These are phyloP conservation scores for Athelia psychrophila DNA, from an alignment of 1,284 basidiomycete genomes.

Conservation along the genomic window DNA sequence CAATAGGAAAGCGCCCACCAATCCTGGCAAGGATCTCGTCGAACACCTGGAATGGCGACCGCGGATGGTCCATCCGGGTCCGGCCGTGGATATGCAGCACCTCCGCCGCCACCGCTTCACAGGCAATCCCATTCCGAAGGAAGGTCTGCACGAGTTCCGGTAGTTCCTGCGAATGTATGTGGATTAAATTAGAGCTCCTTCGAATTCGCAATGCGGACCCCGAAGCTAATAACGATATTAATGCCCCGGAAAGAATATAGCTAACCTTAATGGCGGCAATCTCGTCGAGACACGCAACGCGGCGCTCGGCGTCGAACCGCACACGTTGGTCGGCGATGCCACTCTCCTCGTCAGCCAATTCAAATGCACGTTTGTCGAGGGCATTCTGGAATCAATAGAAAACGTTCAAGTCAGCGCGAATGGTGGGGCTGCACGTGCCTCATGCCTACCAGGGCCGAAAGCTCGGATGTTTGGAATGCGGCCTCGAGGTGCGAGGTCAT, in stretches of 20 bases:
- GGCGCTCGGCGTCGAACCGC: slow-evolving; percentile 33
- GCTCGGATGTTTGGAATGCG: slow-evolving; percentile 37
- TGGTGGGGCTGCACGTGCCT: background rate
- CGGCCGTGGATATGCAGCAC: slow-evolving; percentile 23
- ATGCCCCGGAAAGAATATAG: background rate
- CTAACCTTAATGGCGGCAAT: slow-evolving; percentile 32
- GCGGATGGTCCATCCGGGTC: background rate
- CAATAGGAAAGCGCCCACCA: slow-evolving; percentile 23
- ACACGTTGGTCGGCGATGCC: slow-evolving; percentile 33
- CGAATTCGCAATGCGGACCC: no score
- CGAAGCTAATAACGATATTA: no score
- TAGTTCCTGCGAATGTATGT: slow-evolving; percentile 26
- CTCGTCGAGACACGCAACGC: slow-evolving; percentile 37
- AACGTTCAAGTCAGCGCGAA: background rate
- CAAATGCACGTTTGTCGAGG: slow-evolving; percentile 25
- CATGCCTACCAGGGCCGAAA: slow-evolving; percentile 26
- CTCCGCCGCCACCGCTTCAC: slow-evolving; percentile 33
- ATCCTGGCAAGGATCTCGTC: slow-evolving; percentile 37
- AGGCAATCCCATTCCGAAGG: slow-evolving; percentile 38
- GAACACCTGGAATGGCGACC: slow-evolving; percentile 22
- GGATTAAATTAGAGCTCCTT: no score
- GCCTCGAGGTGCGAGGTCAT: slow-evolving; percentile 48
- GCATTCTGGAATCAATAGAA: slow-evolving; percentile 25
- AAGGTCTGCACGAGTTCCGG: slow-evolving; percentile 44
- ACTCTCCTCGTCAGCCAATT: slow-evolving; percentile 30